These are phyloP conservation scores for Auricularia cornea DNA, from an alignment of 768 basidiomycete species.

Conservation along the genomic window DNA sequence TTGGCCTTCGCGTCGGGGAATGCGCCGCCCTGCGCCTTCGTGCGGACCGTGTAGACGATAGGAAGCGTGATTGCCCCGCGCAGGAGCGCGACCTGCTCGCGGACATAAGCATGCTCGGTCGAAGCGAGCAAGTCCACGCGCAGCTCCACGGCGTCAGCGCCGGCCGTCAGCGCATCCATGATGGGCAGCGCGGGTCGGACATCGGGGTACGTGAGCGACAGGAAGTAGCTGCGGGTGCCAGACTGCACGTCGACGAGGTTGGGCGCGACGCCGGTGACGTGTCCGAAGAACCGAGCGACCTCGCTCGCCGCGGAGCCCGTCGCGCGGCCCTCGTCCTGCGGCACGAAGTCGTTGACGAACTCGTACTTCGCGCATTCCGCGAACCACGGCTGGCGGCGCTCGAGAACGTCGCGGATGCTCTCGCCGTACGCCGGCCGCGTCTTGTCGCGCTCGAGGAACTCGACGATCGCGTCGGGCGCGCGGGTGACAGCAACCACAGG, in stretches of 20 bases:
- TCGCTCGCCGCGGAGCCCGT: slow-evolving; percentile 15
- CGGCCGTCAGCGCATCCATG: slow-evolving; percentile 67
- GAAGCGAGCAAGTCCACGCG: slow-evolving; percentile 75
- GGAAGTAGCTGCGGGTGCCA: slow-evolving; percentile 74
- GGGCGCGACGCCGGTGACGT: slow-evolving; percentile 64
- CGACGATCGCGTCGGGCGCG: slow-evolving; percentile 70
- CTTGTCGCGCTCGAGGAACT: slow-evolving; percentile 68
- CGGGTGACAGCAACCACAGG: slow-evolving; percentile 81
- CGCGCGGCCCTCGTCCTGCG: slow-evolving; percentile 29
- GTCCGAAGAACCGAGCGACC: slow-evolving; percentile 77
- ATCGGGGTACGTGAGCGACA: slow-evolving; percentile 89
- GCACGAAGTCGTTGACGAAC: slow-evolving; percentile 52
- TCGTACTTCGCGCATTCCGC: slow-evolving; percentile 71
- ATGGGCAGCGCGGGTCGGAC: slow-evolving; percentile 56
- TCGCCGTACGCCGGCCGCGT: slow-evolving; percentile 86
- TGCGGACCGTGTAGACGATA: slow-evolving; percentile 87
- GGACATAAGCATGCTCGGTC: slow-evolving; percentile 55
- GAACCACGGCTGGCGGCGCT: slow-evolving; percentile 81
- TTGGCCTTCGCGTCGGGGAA: slow-evolving; percentile 64
- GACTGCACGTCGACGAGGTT: slow-evolving; percentile 53
- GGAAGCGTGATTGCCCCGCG: slow-evolving; percentile 73
- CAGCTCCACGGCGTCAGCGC: slow-evolving; percentile 90
- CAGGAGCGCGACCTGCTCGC: slow-evolving; percentile 69
- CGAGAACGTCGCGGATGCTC: slow-evolving; percentile 73
- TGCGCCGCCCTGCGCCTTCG: slow-evolving; percentile 80